Percentiles rank a stretch among this genome's conserved stretches.
These are phyloP conservation scores for Talaromyces atroroseus DNA, from an alignment of 2,329 filamentous ascomycete genomes.

Conservation along the genomic window DNA sequence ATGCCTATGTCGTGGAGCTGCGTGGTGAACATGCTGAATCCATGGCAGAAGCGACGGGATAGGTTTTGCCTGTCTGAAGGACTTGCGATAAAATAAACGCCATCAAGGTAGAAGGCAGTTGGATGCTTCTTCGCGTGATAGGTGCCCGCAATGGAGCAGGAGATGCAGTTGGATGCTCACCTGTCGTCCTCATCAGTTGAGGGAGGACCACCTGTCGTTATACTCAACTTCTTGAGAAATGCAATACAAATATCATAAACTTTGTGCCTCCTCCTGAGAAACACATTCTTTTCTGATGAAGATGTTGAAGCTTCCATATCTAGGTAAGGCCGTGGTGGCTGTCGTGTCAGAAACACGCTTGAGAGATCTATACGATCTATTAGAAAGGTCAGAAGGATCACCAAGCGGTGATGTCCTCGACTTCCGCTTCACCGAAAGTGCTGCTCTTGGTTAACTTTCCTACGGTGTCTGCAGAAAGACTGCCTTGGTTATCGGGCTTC, in stretches of 20 bases:
- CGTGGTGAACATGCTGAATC: not conserved
- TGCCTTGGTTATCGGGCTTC: constrained; percentile 47
- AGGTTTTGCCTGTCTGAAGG: not conserved
- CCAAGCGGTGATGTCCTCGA: constrained; percentile 95
- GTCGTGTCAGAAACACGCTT: not conserved
- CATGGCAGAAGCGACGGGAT: not conserved
- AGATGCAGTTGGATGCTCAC: constrained; percentile 39
- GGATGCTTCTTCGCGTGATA: constrained; percentile 33
- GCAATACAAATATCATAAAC: not conserved
- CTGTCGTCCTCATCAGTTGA: constrained; percentile 28
- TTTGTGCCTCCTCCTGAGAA: not conserved
- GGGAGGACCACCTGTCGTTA: constrained; percentile 17
- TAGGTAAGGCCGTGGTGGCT: not conserved
- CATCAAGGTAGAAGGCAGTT: constrained; percentile 35
- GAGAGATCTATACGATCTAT: not conserved
- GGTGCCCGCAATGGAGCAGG: constrained; percentile 29
- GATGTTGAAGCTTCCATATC: constrained; percentile 6
- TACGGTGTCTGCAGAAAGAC: constrained; percentile 47
- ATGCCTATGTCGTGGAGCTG: not conserved
- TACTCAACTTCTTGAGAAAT: constrained; percentile 4
- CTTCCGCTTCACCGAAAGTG: constrained; percentile 91
- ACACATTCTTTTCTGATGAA: not conserved
- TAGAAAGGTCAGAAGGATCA: constrained; percentile 36
- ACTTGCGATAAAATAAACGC: not conserved
- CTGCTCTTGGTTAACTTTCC: constrained; percentile 74